Evolutionary conservation across 2,329 filamentous ascomycete species (phyloP).

Genomic region (Clathrospora elynae): DNA sequence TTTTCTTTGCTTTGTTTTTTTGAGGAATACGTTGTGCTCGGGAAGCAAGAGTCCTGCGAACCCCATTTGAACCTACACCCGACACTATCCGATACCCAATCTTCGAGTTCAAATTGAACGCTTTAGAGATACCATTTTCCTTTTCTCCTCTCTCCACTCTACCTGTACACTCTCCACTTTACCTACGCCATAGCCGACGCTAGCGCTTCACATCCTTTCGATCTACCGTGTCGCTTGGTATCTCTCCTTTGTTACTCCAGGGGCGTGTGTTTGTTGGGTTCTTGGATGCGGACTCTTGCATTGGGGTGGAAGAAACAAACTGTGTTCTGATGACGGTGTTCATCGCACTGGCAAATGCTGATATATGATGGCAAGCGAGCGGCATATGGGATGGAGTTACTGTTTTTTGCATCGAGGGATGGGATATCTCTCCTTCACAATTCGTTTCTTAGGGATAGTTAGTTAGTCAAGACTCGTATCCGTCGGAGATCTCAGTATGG

Average conservation of each 20-base stretch:
- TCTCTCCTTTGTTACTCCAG: conserved; percentile 43
- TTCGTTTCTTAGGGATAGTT: conserved; percentile 46
- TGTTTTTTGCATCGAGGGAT: conserved; percentile 27
- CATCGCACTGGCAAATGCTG: conserved; percentile 24
- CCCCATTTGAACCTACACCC: conserved; percentile 18
- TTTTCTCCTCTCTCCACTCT: conserved; percentile 33
- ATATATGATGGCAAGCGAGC: conserved; percentile 23
- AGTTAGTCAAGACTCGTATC: conserved; percentile 52
- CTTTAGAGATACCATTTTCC: conserved; percentile 49
- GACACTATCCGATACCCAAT: conserved; percentile 19
- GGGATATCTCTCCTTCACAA: conserved; percentile 23
- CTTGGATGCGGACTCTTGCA: conserved; percentile 22
- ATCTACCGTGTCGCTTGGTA: conserved; percentile 36
- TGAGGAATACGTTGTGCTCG: conserved; percentile 22
- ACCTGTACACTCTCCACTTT: conserved; percentile 24
- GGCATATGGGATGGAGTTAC: conserved; percentile 30
- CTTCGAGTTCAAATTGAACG: conserved; percentile 39
- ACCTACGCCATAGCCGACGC: conserved; percentile 16
- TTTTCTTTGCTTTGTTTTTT: conserved; percentile 32
- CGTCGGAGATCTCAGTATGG: conserved; percentile 35
- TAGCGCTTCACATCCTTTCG: conserved; percentile 23
- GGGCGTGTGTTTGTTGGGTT: conserved; percentile 19
- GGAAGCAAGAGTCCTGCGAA: conserved; percentile 35
- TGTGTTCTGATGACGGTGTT: conserved; percentile 29
- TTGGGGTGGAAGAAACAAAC: conserved; percentile 29